Evolutionary conservation across 768 basidiomycete genomes (phyloP), one percentile per base, ranked within the genome.

Genomic region (Leucosporidium yakuticum): DNA sequence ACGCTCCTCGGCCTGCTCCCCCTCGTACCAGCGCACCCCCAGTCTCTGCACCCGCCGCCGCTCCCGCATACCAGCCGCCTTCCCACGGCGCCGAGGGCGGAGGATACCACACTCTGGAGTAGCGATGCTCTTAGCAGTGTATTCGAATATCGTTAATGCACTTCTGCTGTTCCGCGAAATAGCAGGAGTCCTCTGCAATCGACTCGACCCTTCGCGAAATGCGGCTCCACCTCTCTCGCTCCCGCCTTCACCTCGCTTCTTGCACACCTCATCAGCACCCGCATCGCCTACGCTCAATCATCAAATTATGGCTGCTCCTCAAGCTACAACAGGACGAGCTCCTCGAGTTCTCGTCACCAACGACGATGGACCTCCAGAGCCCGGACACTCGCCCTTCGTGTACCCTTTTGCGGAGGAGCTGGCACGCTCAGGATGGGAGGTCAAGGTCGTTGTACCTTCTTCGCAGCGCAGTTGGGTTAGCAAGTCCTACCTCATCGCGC

Each of bases 401-500:
- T 80, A 75, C 73, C 75, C 73, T 0, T 80, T 81, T 65, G 77
- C 76, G 32, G 74, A 74, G 27, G 72, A 70, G 4, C 73, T 81
- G 2, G 70, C 39, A 12, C 39, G 39, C 11, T 44, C 39, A 9
- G 78, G 77, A 0, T 79, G 78, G 76, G 78, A 80, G 20, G 78
- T 81, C 4, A 70, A 74, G 31, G 79, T 81, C 32, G 80, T 81
- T 57, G 75, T 80, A 4, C 80, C 80, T 0, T 73, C 77, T 27
- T 74, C 71, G 23, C 80, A 81, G 69, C 77, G 78, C 64, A 75
- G 74, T 34, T 81, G 80, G 76, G 76, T 78, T 29, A 78, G 78
- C 17, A 79, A 79, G 65, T 76, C 74, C 34, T 79, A 77, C 62
- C 72, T 74, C 25, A 79, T 79, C 53, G 73, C 71, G 56, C 77